Base-by-base conservation (phyloP, 805 yeast genomes). In the Dipodascus albidus region DNA sequence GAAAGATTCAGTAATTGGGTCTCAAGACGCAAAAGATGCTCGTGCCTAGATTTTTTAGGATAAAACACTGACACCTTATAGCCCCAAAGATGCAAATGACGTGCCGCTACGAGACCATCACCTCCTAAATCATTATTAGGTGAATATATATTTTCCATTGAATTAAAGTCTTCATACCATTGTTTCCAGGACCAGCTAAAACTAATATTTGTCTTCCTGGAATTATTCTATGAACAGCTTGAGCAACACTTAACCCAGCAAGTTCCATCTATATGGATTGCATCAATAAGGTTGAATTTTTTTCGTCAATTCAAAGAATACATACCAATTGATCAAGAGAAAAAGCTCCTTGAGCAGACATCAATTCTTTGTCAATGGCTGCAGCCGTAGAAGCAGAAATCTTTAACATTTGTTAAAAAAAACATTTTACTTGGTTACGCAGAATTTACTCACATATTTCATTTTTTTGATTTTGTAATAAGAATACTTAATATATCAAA, bases 231-330 rank as follows among this genome's bases (percentile, higher is more conserved):
- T 79, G 81, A 2, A 90, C 77, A 0, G 95, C 87, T 62, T 88
- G 87, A 3, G 99, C 97, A 8, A 91, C 97, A 1, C 96, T 81
- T 24, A 90, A 74, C 0, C 99, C 99, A 0, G 99, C 99, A 47
- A 93, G 74, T 68, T 93, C 99, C 99, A 93, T 93, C 70, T 76
- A 51, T 62, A 31, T 62, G n/a, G n/a, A n/a, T n/a, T n/a, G n/a
- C n/a, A n/a, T n/a, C n/a, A n/a, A n/a, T n/a, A n/a, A n/a, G n/a
- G n/a, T n/a, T n/a, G n/a, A n/a, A n/a, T n/a, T n/a, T n/a, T n/a
- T n/a, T n/a, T n/a, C n/a, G n/a, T n/a, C n/a, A n/a, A 9, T n/a
- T 8, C 8, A 50, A n/a, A 27, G 1, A 19, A 19, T 3, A 62
- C 73, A 48, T 54, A 72, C 76, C 64, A 87, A 68, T 61, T 87